Evolutionary conservation across 331 rosid genomes (phyloP).

Genomic region (Phaseolus coccineus): DNA sequence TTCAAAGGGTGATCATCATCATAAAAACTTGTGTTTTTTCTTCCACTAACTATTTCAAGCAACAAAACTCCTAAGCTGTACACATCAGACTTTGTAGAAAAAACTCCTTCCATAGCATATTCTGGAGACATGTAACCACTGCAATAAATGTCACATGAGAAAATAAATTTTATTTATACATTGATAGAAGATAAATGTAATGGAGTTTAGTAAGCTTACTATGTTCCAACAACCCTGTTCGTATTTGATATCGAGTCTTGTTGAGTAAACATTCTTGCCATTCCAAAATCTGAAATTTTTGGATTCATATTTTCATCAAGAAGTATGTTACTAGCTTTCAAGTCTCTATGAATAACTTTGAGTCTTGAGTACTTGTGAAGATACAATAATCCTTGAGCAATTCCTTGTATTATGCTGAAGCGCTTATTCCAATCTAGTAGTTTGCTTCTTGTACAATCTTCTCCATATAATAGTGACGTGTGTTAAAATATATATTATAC

Average conservation of each 20-base stretch:
- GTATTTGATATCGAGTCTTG: constrained; percentile 13
- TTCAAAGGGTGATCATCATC: neutral
- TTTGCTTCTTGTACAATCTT: neutral
- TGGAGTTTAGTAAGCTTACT: neutral
- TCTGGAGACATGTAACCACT: no score
- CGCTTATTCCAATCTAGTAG: neutral
- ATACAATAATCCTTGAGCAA: neutral
- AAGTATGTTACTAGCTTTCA: constrained; percentile 42
- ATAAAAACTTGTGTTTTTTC: constrained; percentile 36
- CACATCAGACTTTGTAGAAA: constrained; percentile 29
- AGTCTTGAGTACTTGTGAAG: constrained; percentile 39
- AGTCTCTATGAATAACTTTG: constrained; percentile 37
- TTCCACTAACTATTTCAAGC: constrained; percentile 17
- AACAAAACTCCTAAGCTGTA: constrained; percentile 36
- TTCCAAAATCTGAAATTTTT: constrained; percentile 38
- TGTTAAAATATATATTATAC: neutral
- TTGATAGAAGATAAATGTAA: no score
- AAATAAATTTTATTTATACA: no score
- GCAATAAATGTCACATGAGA: neutral
- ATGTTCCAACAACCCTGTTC: constrained; percentile 30
- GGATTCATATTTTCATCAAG: constrained; percentile 38
- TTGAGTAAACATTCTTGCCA: constrained; percentile 37
- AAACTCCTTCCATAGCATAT: constrained; percentile 6
- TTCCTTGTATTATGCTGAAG: neutral
- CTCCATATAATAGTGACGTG: neutral